Conservation (phyloP, 768 basidiomycete species). For the Mycena vitilis region DNA sequence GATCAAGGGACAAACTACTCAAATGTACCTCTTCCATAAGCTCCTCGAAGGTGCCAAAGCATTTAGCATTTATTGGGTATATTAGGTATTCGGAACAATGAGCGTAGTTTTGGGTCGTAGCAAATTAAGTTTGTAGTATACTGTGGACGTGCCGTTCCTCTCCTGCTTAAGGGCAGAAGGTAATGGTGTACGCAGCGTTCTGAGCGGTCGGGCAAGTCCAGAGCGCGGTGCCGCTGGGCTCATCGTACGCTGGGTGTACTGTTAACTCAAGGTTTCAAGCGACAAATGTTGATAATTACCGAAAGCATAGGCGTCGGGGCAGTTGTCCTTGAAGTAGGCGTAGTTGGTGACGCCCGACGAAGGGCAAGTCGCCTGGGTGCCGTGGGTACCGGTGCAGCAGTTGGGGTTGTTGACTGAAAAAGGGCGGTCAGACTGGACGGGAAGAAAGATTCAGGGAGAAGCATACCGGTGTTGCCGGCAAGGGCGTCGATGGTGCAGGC, state of each 20-base stretch:
- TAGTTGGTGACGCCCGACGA: constrained; percentile 60
- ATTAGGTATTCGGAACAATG: too few species aligned
- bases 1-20: too few species aligned
- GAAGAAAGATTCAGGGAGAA: constrained; percentile 35
- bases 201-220: constrained; percentile 51
- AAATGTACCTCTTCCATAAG: too few species aligned
- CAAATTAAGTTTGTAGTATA: neutral
- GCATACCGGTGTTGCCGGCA: constrained; percentile 50
- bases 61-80: too few species aligned
- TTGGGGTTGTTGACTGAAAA: constrained; percentile 36
- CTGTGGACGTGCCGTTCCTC: neutral
- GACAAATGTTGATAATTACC: too few species aligned
- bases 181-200: constrained; percentile 49
- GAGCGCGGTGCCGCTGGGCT: constrained; percentile 56
- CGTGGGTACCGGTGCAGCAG: constrained; percentile 40
- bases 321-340: constrained; percentile 55
- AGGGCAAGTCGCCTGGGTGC: constrained; percentile 59
- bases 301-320: too few species aligned
- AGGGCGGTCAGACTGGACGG: neutral
- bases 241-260: constrained; percentile 50
- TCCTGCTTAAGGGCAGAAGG: constrained; percentile 43
- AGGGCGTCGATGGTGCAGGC: constrained; percentile 54
- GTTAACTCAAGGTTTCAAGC: too few species aligned
- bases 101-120: neutral
- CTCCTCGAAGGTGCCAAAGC: too few species aligned